Conservation (phyloP, 1,284 basidiomycete genomes). For the Pholiota adiposa region DNA sequence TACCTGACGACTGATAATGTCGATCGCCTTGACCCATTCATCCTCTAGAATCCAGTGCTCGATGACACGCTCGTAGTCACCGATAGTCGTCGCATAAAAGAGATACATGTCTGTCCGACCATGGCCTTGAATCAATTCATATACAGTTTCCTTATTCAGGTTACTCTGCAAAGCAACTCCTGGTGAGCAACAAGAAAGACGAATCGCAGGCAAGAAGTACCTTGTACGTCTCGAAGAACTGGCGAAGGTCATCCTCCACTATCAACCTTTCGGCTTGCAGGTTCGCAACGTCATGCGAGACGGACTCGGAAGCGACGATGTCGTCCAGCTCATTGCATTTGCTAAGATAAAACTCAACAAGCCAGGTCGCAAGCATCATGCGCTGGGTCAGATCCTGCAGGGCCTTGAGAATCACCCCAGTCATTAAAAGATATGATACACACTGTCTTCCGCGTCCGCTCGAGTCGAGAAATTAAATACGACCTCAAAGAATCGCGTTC, state of each 20-base stretch:
- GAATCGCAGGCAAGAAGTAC: constrained; percentile 38
- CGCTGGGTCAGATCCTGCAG: constrained; percentile 87
- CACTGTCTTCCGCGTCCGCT: constrained; percentile 80
- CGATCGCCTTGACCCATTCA: constrained; percentile 90
- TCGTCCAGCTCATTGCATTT: constrained; percentile 98
- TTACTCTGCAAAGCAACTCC: constrained; percentile 56
- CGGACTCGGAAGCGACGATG: constrained; percentile 80
- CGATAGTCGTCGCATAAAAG: constrained; percentile 84
- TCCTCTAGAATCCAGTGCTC: constrained; percentile 93
- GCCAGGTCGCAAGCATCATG: constrained; percentile 99
- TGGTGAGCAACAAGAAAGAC: background rate
- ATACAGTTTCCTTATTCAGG: constrained; percentile 84
- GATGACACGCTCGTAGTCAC: constrained; percentile 86
- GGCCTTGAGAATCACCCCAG: background rate
- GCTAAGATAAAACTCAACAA: constrained; percentile 95
- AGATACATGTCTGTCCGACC: constrained; percentile 93
- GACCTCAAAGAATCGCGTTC: constrained; percentile 94
- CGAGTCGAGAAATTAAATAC: constrained; percentile 88
- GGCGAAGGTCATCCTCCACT: constrained; percentile 90
- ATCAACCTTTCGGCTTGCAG: constrained; percentile 81
- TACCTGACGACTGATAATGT: constrained; percentile 87
- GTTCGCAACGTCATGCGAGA: constrained; percentile 87
- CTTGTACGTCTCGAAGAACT: constrained; percentile 94
- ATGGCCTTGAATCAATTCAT: constrained; percentile 92
- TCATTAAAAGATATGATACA: constrained; percentile 29